Base-by-base conservation (phyloP, 768 basidiomycete species). In the Trametes cubensis region DNA sequence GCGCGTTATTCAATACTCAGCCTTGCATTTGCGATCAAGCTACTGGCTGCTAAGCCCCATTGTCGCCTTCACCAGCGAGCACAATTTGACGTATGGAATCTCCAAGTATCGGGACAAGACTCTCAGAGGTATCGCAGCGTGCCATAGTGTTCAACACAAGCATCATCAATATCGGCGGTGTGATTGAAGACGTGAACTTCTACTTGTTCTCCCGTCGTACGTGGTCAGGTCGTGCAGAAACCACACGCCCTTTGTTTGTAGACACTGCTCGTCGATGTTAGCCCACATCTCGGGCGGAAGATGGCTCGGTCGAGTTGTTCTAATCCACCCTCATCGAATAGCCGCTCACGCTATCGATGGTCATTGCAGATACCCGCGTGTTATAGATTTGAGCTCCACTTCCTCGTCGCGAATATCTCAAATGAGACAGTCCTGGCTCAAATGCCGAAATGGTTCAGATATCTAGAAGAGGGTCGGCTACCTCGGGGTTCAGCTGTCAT, bases 101-200 rank as follows among this genome's bases (percentile, higher is more conserved):
- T 21, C 14, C 42, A 3, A 17, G 21, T 6, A 25, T 40, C 6
- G 18, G 23, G 13, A 26, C 40, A 7, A 34, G 54, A 34, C 25
- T n/a, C n/a, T n/a, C 30, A 26, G 41, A 28, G 3, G 42, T 55
- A 17, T 25, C 30, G 4, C 41, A 26, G 2, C 15, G 5, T 3
- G 54, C 54, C 7, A 6, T 55, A 18, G 5, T 30, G 6, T 17
- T 42, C 13, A 55, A 42, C 40, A 28, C 25, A n/a, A n/a, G n/a
- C n/a, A n/a, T n/a, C n/a, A n/a, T n/a, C n/a, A n/a, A n/a, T 13
- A 55, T 18, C 28, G 25, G 26, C 18, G 38, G 47, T 3, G 17
- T 46, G 3, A 58, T 63, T 28, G 62, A 63, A 34, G 62, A 63
- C 46, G 40, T 59, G 51, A 63, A 63, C 38, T 63, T 63, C 46